phyloP scores from a whole-genome alignment of 1,139 yeast genomes.

The Hyphopichia pseudoburtonii region DNA sequence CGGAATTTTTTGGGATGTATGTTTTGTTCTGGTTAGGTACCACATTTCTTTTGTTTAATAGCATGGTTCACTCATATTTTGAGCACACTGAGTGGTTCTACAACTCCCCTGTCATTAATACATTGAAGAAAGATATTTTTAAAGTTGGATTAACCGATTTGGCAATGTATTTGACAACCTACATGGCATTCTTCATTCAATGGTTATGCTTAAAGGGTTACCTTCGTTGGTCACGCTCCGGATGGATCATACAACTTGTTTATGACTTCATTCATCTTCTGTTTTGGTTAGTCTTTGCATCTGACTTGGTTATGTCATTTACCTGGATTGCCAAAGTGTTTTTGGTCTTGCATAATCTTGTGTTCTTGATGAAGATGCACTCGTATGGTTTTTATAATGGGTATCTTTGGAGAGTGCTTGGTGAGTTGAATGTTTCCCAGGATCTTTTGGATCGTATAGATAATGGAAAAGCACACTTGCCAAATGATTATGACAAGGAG shows the following conservation, averaged over 20 bases:
- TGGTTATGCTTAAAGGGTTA: slow-evolving; percentile 37
- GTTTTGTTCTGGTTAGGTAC: slow-evolving; percentile 69
- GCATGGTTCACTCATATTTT: slow-evolving; percentile 43
- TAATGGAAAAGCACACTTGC: slow-evolving; percentile 13
- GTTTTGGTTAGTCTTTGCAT: slow-evolving; percentile 54
- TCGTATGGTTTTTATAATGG: slow-evolving; percentile 90
- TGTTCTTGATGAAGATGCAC: slow-evolving; percentile 88
- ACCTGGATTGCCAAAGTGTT: slow-evolving; percentile 92
- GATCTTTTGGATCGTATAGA: slow-evolving; percentile 24
- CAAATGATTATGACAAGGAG: slow-evolving; percentile 24
- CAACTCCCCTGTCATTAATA: slow-evolving; percentile 50
- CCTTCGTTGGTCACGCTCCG: slow-evolving; percentile 58
- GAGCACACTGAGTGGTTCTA: slow-evolving; percentile 25
- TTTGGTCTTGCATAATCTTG: slow-evolving; percentile 77
- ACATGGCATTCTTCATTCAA: slow-evolving; percentile 59
- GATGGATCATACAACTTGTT: slow-evolving; percentile 58
- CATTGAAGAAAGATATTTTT: slow-evolving; percentile 55
- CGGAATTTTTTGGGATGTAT: slow-evolving; percentile 63
- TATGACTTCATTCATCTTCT: slow-evolving; percentile 54
- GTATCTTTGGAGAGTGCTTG: slow-evolving; percentile 65
- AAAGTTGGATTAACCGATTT: slow-evolving; percentile 70
- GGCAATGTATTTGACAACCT: slow-evolving; percentile 64
- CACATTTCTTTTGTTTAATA: slow-evolving; percentile 51
- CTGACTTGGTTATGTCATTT: slow-evolving; percentile 41
- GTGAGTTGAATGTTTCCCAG: slow-evolving; percentile 56